phyloP scores from a whole-genome alignment of 192 early-diverging fungal genomes.

The Coemansia sp. region DNA sequence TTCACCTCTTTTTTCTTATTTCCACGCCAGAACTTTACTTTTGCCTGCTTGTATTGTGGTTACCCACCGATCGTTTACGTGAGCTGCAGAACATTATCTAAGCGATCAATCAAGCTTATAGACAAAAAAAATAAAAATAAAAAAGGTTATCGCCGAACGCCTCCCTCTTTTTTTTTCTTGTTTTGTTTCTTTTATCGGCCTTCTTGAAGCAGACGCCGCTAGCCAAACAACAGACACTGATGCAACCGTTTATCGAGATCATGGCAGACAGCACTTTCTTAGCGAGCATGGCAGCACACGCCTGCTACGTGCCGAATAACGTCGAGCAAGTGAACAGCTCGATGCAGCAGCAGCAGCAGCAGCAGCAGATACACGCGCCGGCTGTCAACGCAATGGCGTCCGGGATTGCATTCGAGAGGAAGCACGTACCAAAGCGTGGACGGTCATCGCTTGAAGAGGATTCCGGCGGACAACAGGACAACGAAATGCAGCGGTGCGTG shows the following conservation, averaged over 20 bases:
- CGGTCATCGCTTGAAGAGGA: constrained; percentile 22
- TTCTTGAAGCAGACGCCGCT: neutral
- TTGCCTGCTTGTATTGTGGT: neutral
- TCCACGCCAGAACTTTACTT: neutral
- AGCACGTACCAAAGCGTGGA: constrained; percentile 37
- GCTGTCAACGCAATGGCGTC: neutral
- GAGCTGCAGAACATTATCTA: neutral
- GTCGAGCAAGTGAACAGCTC: constrained; percentile 12
- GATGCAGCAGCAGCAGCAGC: constrained; percentile 7
- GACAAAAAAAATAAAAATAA: neutral
- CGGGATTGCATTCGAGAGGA: constrained; percentile 20
- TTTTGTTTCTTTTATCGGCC: neutral
- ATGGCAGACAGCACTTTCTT: constrained; percentile 8
- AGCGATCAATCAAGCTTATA: neutral
- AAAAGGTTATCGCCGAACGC: neutral
- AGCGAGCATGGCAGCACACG: constrained; percentile 51
- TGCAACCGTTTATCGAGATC: constrained; percentile 4
- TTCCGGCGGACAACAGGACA: neutral
- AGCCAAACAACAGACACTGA: constrained; percentile 1
- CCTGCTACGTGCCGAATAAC: constrained; percentile 25
- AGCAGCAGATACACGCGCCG: constrained; percentile 1
- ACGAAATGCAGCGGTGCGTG: constrained; percentile 37
- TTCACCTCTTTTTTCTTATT: neutral
- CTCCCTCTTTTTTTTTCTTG: neutral
- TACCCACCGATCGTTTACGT: neutral